Conservation (phyloP, 371 early-diverging fungal genomes). For the Catenaria anguillulae region DNA sequence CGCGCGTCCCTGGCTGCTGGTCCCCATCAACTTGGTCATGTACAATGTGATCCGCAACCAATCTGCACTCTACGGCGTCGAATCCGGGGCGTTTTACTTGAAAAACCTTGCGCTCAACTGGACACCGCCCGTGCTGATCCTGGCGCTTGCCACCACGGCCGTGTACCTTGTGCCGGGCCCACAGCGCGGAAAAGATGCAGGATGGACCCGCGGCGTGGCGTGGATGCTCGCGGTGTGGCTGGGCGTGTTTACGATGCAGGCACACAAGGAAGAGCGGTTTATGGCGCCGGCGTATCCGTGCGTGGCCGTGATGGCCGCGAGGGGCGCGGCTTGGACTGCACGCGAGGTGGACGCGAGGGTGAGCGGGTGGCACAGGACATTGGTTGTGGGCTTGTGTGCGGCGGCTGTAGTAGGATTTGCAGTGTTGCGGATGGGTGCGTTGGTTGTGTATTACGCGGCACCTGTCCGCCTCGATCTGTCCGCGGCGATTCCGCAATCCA, state of each 20-base stretch:
- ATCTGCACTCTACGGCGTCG: slow-evolving; percentile 78
- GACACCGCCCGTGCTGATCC: slow-evolving; percentile 57
- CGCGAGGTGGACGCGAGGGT: slow-evolving; percentile 1
- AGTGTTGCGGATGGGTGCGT: slow-evolving; percentile 43
- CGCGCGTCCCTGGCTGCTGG: slow-evolving; percentile 37
- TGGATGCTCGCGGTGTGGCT: slow-evolving; percentile 49
- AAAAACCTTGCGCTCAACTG: slow-evolving; percentile 78
- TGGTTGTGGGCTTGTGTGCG: slow-evolving; percentile 13
- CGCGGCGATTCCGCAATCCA: background rate
- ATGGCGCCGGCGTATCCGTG: slow-evolving; percentile 83
- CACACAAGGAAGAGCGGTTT: slow-evolving; percentile 94
- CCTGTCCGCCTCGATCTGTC: slow-evolving; percentile 38
- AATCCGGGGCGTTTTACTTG: slow-evolving; percentile 84
- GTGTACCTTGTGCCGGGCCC: too few relatives aligned
- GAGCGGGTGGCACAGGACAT: slow-evolving; percentile 22
- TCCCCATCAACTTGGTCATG: slow-evolving; percentile 67
- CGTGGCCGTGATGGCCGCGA: slow-evolving; percentile 60
- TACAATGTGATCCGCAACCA: slow-evolving; percentile 79
- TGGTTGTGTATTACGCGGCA: slow-evolving; percentile 46
- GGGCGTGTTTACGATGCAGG: slow-evolving; percentile 58
- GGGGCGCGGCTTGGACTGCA: slow-evolving; percentile 38
- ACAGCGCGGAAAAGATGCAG: too few relatives aligned
- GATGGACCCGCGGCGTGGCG: background rate
- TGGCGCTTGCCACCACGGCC: slow-evolving; percentile 30
- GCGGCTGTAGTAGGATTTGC: slow-evolving; percentile 29